These are phyloP conservation scores for Trypanosoma scelopori DNA, from an alignment of 208 protist species.

Conservation along the genomic window DNA sequence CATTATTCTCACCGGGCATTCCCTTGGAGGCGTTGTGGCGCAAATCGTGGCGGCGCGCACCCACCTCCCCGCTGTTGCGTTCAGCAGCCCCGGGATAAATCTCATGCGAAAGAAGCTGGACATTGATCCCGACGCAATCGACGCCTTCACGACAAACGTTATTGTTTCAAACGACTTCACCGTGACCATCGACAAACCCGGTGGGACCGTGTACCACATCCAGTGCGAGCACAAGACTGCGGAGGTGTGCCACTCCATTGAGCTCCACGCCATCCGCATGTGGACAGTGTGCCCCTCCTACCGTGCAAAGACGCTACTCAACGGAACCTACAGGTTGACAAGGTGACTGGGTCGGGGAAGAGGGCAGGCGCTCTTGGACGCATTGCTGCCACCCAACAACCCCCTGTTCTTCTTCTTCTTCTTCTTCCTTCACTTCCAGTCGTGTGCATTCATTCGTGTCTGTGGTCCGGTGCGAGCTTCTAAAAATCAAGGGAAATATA, in stretches of 20 bases:
- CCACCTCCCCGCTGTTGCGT: constrained; percentile 24
- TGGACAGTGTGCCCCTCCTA: constrained; percentile 29
- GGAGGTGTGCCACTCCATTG: constrained; percentile 33
- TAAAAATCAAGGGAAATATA: too few species aligned
- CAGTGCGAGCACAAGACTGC: constrained; percentile 27
- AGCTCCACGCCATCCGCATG: constrained; percentile 31
- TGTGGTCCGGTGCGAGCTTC: too few species aligned
- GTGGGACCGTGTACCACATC: constrained; percentile 31
- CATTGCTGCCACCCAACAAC: too few species aligned
- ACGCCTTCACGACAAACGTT: constrained; percentile 29
- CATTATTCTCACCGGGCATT: constrained; percentile 32
- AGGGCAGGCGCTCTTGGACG: background rate
- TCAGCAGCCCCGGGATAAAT: constrained; percentile 28
- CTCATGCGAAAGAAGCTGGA: constrained; percentile 29
- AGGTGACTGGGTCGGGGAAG: background rate
- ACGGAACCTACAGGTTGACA: constrained; percentile 23
- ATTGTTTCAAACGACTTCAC: constrained; percentile 30
- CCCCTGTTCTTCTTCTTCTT: too few species aligned
- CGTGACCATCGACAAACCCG: constrained; percentile 18
- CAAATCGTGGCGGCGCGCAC: constrained; percentile 30
- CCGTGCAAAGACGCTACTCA: constrained; percentile 18
- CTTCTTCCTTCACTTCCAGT: too few species aligned
- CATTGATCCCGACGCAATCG: constrained; percentile 22
- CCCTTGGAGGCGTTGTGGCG: constrained; percentile 29
- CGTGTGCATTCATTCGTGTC: too few species aligned